These are phyloP conservation scores for Thuidium tamariscinum DNA, from an alignment of 225 moss, liverwort and hornwort species.

Conservation along the genomic window DNA sequence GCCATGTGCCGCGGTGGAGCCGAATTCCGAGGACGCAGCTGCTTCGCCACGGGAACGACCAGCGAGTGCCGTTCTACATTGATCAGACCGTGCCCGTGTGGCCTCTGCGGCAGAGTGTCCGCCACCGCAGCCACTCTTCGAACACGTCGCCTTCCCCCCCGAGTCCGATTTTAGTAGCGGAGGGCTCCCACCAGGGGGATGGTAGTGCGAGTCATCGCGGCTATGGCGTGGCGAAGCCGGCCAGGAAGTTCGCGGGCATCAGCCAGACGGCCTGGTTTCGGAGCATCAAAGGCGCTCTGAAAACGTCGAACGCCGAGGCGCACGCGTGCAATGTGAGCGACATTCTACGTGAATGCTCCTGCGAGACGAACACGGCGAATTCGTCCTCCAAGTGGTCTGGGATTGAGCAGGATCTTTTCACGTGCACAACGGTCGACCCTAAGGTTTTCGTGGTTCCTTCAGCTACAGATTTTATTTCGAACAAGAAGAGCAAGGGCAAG, in stretches of 20 bases:
- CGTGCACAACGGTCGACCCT: conserved; percentile 23
- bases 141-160: neutral
- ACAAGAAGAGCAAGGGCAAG: conserved; percentile 22
- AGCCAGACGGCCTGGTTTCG: conserved; percentile 6
- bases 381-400: conserved; percentile 25
- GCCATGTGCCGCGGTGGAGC: conserved; percentile 6
- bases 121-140: neutral
- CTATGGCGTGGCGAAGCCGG: neutral
- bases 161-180: neutral
- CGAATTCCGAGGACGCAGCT: conserved; percentile 22
- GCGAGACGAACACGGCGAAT: neutral
- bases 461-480: conserved; percentile 4
- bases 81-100: conserved; percentile 40
- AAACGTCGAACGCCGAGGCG: neutral
- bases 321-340: conserved; percentile 24
- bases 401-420: conserved; percentile 45
- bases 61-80: conserved; percentile 26
- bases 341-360: conserved; percentile 7
- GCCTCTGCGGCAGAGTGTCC: neutral
- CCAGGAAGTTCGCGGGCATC: neutral
- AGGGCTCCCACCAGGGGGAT: neutral
- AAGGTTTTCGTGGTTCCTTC: neutral
- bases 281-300: neutral
- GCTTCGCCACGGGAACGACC: conserved; percentile 17
- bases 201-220: neutral